phyloP scores from a whole-genome alignment of 768 basidiomycete species.

The Gymnopilus junonius region DNA sequence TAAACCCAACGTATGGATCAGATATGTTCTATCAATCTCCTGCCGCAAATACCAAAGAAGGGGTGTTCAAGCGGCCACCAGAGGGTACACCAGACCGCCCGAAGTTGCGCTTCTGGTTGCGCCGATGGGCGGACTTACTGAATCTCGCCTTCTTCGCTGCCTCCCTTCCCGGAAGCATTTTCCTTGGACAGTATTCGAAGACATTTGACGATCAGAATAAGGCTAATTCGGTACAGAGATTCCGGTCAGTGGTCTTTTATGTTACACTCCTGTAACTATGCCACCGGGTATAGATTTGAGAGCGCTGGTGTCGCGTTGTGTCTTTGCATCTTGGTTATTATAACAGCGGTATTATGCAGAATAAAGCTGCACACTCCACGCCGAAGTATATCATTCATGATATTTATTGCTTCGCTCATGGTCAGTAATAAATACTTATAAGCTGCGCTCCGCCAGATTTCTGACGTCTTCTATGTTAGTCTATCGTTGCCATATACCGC shows the following conservation, averaged over 20 bases:
- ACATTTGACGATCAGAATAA: conserved; percentile 19
- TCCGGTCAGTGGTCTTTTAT: conserved; percentile 20
- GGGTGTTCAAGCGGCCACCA: conserved; percentile 23
- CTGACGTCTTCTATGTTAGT: conserved; percentile 17
- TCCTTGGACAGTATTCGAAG: conserved; percentile 25
- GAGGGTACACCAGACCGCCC: conserved; percentile 36
- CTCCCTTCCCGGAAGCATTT: conserved; percentile 34
- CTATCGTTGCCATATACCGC: conserved; percentile 42
- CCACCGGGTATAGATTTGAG: conserved; percentile 24
- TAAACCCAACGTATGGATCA: conserved; percentile 42
- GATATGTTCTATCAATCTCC: conserved; percentile 32
- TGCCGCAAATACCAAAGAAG: conserved; percentile 28
- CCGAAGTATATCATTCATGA: conserved; percentile 23
- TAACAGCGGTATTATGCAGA: conserved; percentile 25
- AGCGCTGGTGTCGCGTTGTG: conserved; percentile 21
- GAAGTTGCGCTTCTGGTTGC: conserved; percentile 28
- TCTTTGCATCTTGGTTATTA: conserved; percentile 1
- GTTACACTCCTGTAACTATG: background rate
- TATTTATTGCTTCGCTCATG: conserved; percentile 28
- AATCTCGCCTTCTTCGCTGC: conserved; percentile 34
- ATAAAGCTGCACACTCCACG: conserved; percentile 29
- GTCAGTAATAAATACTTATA: conserved; percentile 27
- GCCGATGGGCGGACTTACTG: conserved; percentile 30
- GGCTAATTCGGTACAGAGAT: conserved; percentile 22
- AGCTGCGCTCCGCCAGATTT: background rate